Base-by-base conservation (phyloP, 345 rosid species). In the Linum trigynum region DNA sequence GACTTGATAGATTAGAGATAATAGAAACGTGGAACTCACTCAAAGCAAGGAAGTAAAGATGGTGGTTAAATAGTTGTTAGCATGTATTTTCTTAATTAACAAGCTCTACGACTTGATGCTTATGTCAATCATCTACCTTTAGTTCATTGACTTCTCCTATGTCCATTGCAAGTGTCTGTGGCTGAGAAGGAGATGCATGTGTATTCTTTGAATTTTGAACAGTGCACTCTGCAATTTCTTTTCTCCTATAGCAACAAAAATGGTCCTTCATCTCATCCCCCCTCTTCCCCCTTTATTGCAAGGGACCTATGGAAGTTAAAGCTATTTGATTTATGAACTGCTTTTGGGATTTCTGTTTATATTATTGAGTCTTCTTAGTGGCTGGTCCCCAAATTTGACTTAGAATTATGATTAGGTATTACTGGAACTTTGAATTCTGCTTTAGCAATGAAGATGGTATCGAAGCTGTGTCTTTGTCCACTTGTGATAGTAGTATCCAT, bases 1-100 rank as follows among this genome's bases (percentile, higher is more conserved):
- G 73, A 68, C 68, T 67, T 65, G 76, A 79, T 61, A 38, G 78
- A 76, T 75, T 74, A 71, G 67, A 63, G 79, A 63, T 59, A 60
- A 70, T 67, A 67, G 65, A 65, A 73, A 55, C 59, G 35, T 71
- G 67, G 51, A 72, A 38, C 80, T 57, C 68, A 59, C 67, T 65
- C 71, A 59, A 59, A 67, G 56, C 59, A 55, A 16, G 41, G 39
- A 58, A 36, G 53, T 51, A 40, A 59, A 64, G 64, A 37, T 16
- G 4, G 43, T n/a, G 16, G 14, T 36, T 36, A 4, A 23, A 4
- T 39, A 3, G 6, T 65, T 36, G 65, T 61, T 15, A 11, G 17
- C 61, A 40, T 35, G 53, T 62, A 43, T 43, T 12, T 53, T 23
- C 58, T 64, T 38, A 61, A 67, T 32, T 23, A 69, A 58, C 51